These are phyloP conservation scores for Poteriospumella lacustris DNA, from an alignment of 108 stramenopile genomes.

Conservation along the genomic window DNA sequence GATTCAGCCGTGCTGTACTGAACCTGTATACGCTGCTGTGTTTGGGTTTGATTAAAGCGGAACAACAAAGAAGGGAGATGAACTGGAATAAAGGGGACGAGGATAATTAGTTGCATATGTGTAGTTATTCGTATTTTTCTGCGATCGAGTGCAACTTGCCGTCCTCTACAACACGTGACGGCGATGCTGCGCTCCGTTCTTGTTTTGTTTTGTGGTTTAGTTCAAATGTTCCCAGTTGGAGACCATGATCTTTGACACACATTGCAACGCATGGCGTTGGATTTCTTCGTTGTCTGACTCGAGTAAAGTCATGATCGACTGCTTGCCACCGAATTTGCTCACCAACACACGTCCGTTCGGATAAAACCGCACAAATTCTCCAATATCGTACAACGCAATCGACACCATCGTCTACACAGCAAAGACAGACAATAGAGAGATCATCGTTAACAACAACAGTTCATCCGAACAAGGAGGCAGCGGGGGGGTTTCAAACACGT, in stretches of 20 bases:
- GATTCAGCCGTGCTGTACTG: too few relatives aligned
- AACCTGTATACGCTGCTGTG: too few relatives aligned
- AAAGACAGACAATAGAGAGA: neutral
- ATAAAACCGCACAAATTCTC: constrained; percentile 91
- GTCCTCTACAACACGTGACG: neutral
- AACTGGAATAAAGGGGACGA: neutral
- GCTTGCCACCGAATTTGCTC: constrained; percentile 83
- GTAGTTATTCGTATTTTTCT: neutral
- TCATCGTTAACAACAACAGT: too few relatives aligned
- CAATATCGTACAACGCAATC: constrained; percentile 93
- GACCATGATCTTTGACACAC: constrained; percentile 92
- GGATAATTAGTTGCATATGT: neutral
- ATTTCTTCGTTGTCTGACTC: constrained; percentile 82
- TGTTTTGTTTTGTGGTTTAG: neutral
- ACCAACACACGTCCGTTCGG: constrained; percentile 69
- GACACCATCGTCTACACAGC: constrained; percentile 62
- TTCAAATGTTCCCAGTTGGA: neutral
- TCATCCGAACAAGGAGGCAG: too few relatives aligned
- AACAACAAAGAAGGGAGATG: neutral
- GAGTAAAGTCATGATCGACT: constrained; percentile 81
- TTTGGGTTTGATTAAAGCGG: neutral
- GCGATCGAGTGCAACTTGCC: neutral
- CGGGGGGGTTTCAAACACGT: neutral
- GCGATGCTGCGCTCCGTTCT: neutral
- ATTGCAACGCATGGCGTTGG: constrained; percentile 85